Evolutionary conservation across 768 basidiomycete species (phyloP).

Genomic region (Sarcodon sp.): DNA sequence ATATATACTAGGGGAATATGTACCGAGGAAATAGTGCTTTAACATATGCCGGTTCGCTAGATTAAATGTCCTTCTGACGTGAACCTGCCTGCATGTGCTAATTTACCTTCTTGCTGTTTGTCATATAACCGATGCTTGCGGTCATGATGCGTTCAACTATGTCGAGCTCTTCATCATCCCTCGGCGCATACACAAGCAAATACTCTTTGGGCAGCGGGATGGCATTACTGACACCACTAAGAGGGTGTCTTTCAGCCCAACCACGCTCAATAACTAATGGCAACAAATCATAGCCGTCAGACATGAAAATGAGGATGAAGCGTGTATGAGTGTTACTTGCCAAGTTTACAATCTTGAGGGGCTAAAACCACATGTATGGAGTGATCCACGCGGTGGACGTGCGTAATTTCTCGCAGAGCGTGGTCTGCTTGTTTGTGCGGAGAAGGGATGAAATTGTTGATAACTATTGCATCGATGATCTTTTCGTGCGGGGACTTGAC

Average conservation of each 20-base stretch:
- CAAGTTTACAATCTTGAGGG: constrained; percentile 15
- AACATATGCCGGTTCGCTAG: too few relatives aligned
- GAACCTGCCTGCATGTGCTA: too few relatives aligned
- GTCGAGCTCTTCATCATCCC: constrained; percentile 14
- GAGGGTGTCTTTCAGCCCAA: constrained; percentile 17
- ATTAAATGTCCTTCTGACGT: too few relatives aligned
- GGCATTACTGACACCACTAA: constrained; percentile 6
- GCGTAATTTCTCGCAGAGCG: constrained; percentile 11
- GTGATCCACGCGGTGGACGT: constrained; percentile 13
- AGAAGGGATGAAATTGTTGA: constrained; percentile 7
- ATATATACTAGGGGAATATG: too few relatives aligned
- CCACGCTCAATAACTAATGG: constrained; percentile 13
- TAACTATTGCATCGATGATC: constrained; percentile 8
- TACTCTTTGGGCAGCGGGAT: constrained; percentile 11
- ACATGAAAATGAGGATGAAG: neutral
- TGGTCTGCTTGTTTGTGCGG: constrained; percentile 10
- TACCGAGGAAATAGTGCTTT: too few relatives aligned
- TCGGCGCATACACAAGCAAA: constrained; percentile 15
- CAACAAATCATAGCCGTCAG: neutral
- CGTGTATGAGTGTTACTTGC: constrained; percentile 3
- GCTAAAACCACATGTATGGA: constrained; percentile 13
- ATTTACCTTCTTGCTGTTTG: constrained; percentile 1
- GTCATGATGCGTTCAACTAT: constrained; percentile 13
- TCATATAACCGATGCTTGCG: constrained; percentile 13
- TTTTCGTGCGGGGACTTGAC: constrained; percentile 10